Base-by-base conservation (phyloP, 306 rosid species). In the Trifolium subterraneum region DNA sequence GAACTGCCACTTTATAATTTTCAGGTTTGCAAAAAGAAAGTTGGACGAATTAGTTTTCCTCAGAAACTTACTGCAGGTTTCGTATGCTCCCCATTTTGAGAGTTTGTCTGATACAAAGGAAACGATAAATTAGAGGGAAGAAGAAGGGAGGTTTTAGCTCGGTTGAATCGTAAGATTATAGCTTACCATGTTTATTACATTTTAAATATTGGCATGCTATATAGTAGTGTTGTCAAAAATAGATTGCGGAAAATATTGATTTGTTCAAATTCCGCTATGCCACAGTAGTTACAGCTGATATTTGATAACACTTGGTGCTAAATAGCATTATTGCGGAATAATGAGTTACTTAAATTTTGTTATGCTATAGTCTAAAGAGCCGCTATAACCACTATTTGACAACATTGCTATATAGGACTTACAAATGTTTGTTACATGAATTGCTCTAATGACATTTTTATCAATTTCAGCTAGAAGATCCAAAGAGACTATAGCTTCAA, bases 1-100 rank as follows among this genome's bases (percentile, higher is more conserved):
- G 44, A 39, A 41, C 25, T 73, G 10, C 59, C n/a, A 35, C 20
- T 55, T 31, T 48, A 70, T 48, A n/a, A 51, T 65, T 77, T 79
- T 41, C 77, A 93, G 98, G 92, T 89, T 93, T 88, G 98, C 97
- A 0, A 91, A 91, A 79, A 85, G 90, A 79, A 91, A 91, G 82
- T 72, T 89, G 86, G 96, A 91, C 42, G 92, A 86, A 78, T 84
- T 66, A 80, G 92, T 87, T 86, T 93, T 93, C 86, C 86, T 93
- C 0, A 92, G 98, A 61, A 93, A 91, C 73, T 85, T 51, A 70
- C 83, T 93, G 64, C 87, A 85, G 69, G 84, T 93, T 67, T 85
- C 87, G 0, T 93, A 93, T 84, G 98, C 96, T 64, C 91, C 97
- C 31, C 81, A 91, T 9, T 93, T 89, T 63, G 98, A 93, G 85